Evolutionary conservation across 805 yeast genomes (phyloP).

Genomic region (Kluyveromyces lactis): DNA sequence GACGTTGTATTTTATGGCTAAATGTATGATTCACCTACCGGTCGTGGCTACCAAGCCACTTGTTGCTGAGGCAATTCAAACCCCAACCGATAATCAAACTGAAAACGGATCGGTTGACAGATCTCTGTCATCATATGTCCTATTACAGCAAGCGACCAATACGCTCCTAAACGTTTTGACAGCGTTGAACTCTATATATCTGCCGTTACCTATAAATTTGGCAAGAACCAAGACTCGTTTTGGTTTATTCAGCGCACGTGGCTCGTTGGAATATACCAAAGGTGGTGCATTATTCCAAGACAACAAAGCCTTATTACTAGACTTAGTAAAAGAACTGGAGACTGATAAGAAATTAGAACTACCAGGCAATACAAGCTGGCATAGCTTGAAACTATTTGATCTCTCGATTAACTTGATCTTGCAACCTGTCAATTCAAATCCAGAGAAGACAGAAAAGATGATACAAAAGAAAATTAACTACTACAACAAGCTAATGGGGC

Average conservation of each 20-base stretch:
- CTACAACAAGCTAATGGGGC: slow-evolving; percentile 23
- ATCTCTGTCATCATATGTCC: slow-evolving; percentile 50
- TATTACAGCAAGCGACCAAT: slow-evolving; percentile 59
- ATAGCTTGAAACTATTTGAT: slow-evolving; percentile 49
- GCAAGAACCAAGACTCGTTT: slow-evolving; percentile 57
- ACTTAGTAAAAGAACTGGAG: slow-evolving; percentile 42
- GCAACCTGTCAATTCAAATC: slow-evolving; percentile 37
- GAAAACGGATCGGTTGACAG: slow-evolving; percentile 14
- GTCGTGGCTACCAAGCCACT: slow-evolving; percentile 39
- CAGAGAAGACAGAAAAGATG: slow-evolving; percentile 24
- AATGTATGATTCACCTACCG: slow-evolving; percentile 57
- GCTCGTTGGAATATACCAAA: slow-evolving; percentile 72
- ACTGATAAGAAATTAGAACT: slow-evolving; percentile 43
- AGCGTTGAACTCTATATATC: slow-evolving; percentile 33
- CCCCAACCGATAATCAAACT: slow-evolving; percentile 1
- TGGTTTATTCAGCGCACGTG: slow-evolving; percentile 58
- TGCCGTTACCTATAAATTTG: slow-evolving; percentile 59
- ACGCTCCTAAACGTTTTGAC: slow-evolving; percentile 49
- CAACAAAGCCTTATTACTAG: slow-evolving; percentile 47
- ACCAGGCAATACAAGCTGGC: slow-evolving; percentile 54
- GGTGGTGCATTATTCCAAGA: slow-evolving; percentile 76
- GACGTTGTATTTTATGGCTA: slow-evolving; percentile 53
- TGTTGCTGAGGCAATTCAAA: slow-evolving; percentile 13
- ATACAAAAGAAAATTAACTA: slow-evolving; percentile 20
- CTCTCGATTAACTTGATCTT: slow-evolving; percentile 53